Conservation (phyloP, 371 early-diverging fungal genomes). For the Umbelopsis sp. region DNA sequence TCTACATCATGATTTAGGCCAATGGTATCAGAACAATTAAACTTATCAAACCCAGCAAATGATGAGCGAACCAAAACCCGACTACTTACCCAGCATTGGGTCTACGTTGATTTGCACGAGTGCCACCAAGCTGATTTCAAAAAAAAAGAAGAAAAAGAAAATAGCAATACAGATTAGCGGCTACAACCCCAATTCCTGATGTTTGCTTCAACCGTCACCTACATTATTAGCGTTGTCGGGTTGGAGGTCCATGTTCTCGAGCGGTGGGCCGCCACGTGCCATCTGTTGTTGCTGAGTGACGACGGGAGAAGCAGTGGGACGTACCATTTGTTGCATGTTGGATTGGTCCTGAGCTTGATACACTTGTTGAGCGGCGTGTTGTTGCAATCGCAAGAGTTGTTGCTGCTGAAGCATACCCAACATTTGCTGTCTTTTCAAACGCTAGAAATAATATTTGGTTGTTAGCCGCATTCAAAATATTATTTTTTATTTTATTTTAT, state of each 20-base stretch:
- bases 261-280: conserved; percentile 1
- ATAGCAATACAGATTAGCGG: too few species aligned
- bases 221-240: neutral
- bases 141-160: neutral
- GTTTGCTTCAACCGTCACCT: neutral
- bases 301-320: neutral
- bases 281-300: conserved; percentile 1
- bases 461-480: conserved; percentile 25
- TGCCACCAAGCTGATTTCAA: neutral
- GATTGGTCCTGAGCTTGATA: conserved; percentile 13
- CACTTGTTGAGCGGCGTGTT: conserved; percentile 14
- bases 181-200: too few species aligned
- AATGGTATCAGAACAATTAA: conserved; percentile 6
- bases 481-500: neutral
- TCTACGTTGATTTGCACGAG: conserved; percentile 15
- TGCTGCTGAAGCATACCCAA: conserved; percentile 1
- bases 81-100: conserved; percentile 10
- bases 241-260: neutral
- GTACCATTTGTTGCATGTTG: neutral
- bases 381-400: conserved; percentile 1
- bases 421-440: conserved; percentile 11
- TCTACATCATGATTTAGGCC: neutral
- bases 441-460: neutral
- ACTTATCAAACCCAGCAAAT: conserved; percentile 7
- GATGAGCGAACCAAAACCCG: neutral